Conservation (phyloP, 2,329 filamentous ascomycete genomes). For the Penicillium corylophilum region DNA sequence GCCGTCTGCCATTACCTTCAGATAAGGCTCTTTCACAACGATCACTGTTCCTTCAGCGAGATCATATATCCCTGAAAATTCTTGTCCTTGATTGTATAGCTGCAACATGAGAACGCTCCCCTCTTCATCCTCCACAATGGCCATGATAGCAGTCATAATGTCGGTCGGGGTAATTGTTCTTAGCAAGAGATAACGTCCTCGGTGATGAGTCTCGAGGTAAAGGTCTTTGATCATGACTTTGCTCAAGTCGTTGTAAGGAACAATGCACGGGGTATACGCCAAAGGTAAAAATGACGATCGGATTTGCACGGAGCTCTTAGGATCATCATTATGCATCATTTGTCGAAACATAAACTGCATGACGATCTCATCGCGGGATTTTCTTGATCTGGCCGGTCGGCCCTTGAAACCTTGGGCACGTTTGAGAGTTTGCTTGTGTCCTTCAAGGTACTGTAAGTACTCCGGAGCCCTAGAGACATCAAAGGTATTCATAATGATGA, state of each 20-base stretch:
- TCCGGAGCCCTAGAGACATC: conserved; percentile 10
- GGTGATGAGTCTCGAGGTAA: conserved; percentile 42
- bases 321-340: not conserved
- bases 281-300: conserved; percentile 18
- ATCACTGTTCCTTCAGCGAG: conserved; percentile 37
- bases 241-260: conserved; percentile 15
- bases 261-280: conserved; percentile 20
- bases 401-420: conserved; percentile 15
- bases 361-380: conserved; percentile 17
- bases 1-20: conserved; percentile 44
- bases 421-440: conserved; percentile 12
- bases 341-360: conserved; percentile 15
- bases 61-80: conserved; percentile 34
- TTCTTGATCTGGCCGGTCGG: conserved; percentile 2
- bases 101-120: conserved; percentile 38
- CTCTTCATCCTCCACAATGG: conserved; percentile 44
- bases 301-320: not conserved
- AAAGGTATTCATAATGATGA: conserved; percentile 14
- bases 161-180: conserved; percentile 31
- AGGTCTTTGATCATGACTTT: conserved; percentile 35
- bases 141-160: conserved; percentile 34
- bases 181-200: conserved; percentile 36
- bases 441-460: conserved; percentile 9
- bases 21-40: conserved; percentile 56
- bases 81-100: conserved; percentile 44